These are phyloP conservation scores for Bipolaris cookei DNA, from an alignment of 2,329 filamentous ascomycete genomes.

Conservation along the genomic window DNA sequence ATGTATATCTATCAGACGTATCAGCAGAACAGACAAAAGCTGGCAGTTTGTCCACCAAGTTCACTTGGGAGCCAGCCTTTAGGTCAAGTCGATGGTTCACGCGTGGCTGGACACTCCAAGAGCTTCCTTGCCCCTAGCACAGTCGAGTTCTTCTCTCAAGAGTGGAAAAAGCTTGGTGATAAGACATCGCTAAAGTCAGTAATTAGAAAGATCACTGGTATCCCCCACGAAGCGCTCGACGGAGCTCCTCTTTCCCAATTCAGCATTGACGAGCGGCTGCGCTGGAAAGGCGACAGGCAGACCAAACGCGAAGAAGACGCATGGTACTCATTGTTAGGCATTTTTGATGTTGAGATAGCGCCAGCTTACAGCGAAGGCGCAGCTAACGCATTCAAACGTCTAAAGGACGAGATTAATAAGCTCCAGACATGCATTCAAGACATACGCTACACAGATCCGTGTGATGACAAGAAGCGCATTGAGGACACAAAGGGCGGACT, in stretches of 20 bases:
- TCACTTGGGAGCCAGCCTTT: not conserved
- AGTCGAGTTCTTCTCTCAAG: no score
- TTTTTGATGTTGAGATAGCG: not conserved
- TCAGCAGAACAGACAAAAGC: not conserved
- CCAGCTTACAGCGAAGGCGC: not conserved
- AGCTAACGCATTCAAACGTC: not conserved
- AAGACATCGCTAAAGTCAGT: not conserved
- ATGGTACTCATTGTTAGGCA: constrained; percentile 1
- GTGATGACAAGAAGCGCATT: constrained; percentile 3
- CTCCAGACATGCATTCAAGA: not conserved
- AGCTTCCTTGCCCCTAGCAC: no score
- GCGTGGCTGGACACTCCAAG: no score
- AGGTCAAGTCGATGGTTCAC: no score
- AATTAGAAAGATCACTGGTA: not conserved
- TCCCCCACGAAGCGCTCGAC: not conserved
- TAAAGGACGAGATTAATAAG: not conserved
- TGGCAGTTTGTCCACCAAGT: not conserved
- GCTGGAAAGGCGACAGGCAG: not conserved
- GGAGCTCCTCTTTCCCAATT: not conserved
- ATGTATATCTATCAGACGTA: constrained; percentile 1
- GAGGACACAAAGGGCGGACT: no score
- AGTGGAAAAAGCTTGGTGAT: no score
- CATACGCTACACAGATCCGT: constrained; percentile 13
- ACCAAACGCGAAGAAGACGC: not conserved
- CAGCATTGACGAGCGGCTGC: not conserved